phyloP scores from a whole-genome alignment of 257 asterid genomes.

The Cynanchum wilfordii region DNA sequence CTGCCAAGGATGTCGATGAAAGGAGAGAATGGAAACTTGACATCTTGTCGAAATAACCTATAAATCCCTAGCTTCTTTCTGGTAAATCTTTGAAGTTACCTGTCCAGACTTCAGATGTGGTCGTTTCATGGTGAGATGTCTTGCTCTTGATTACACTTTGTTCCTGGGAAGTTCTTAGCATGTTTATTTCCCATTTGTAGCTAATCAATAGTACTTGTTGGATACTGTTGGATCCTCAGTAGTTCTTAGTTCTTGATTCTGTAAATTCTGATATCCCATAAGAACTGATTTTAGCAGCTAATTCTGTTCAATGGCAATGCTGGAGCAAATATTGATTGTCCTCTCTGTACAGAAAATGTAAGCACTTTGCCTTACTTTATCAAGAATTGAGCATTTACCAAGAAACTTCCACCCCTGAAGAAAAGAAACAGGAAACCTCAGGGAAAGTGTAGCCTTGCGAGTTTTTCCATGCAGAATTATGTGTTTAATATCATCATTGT shows the following conservation, averaged over 20 bases:
- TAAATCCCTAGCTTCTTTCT: neutral
- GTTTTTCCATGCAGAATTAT: no score
- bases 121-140: neutral
- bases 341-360: neutral
- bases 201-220: neutral
- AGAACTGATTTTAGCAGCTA: neutral
- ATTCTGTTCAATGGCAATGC: neutral
- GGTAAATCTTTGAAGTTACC: neutral
- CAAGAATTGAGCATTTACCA: neutral
- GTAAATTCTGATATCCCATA: neutral
- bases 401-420: no score
- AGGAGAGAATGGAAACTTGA: conserved; percentile 2
- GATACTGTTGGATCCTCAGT: neutral
- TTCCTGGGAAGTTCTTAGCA: neutral
- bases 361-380: neutral
- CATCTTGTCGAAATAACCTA: neutral
- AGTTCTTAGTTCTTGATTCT: neutral
- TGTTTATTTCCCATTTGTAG: neutral
- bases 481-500: no score
- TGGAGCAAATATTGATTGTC: neutral
- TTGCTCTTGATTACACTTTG: neutral
- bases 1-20: neutral
- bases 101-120: neutral
- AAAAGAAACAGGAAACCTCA: no score
- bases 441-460: no score